Base-by-base conservation (phyloP, 108 stramenopile species). In the Seminavis robusta region DNA sequence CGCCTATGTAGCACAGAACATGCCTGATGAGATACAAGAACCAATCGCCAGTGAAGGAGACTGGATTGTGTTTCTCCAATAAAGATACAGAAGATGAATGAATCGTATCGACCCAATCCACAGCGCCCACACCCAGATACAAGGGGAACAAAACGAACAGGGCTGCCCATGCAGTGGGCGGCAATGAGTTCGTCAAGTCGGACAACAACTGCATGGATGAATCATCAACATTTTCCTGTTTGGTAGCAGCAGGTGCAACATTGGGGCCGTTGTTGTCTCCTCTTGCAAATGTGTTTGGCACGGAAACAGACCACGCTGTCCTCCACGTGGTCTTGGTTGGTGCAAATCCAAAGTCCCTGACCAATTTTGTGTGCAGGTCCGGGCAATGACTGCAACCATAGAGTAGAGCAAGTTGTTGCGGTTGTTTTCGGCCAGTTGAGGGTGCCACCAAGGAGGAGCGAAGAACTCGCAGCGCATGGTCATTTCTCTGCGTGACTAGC, bases 21-120 rank as follows among this genome's bases (percentile, higher is more conserved):
- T 90, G 89, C 15, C 85, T 65, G 15, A 80, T 30, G 4, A 90
- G 63, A 37, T 90, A 90, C 0, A 81, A 48, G 3, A 55, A 24
- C 0, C 54, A 61, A 44, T 27, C 52, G 9, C 71, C 61, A 19
- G 2, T 27, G 2, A 51, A 47, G 10, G 45, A 17, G 16, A 73
- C 17, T 33, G 50, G 78, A 27, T 27, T 49, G 28, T 29, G 15
- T 4, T 4, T 6, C 4, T 15, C 19, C 7, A 15, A 23, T 3
- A 49, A 15, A 52, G 72, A 72, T n/a, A 61, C 33, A 48, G 69
- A 55, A 37, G 37, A 25, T 26, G 62, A 65, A 21, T 52, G 56
- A n/a, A 85, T 42, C 29, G 82, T 78, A 11, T 75, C 72, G 6
- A 90, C 63, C 85, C 89, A 90, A 69, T 90, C 89, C 26, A 90